phyloP scores from a whole-genome alignment of 2,329 filamentous ascomycete species.

The Ascochyta pisi region DNA sequence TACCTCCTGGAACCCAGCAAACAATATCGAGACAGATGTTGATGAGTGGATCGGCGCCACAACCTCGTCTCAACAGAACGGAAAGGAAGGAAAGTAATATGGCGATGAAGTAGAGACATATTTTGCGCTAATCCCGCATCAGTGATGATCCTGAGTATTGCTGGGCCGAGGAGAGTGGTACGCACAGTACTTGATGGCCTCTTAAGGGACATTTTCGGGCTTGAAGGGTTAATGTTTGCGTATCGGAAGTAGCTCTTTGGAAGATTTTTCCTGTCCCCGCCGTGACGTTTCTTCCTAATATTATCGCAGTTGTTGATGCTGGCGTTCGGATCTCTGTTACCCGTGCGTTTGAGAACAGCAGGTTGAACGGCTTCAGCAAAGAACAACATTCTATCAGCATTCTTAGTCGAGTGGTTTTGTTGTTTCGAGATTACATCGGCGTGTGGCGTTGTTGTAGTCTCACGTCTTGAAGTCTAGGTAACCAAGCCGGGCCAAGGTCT shows the following conservation, averaged over 20 bases:
- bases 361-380: not conserved
- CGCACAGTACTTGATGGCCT: not conserved
- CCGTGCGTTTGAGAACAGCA: not conserved
- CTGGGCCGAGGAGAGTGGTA: not conserved
- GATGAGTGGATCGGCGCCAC: too few species aligned
- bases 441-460: slow-evolving; percentile 18
- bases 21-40: too few species aligned
- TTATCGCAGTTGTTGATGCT: not conserved
- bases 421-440: not conserved
- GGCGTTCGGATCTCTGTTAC: not conserved
- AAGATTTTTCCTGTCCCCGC: not conserved
- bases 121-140: too few species aligned
- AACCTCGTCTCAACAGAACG: too few species aligned
- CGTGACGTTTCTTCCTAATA: not conserved
- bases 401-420: not conserved
- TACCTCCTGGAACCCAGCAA: too few species aligned
- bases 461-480: slow-evolving; percentile 6
- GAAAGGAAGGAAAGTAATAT: too few species aligned
- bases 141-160: too few species aligned
- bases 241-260: too few species aligned
- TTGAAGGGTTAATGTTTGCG: too few species aligned
- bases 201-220: not conserved
- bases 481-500: slow-evolving; percentile 1
- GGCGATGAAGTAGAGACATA: too few species aligned
- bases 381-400: not conserved